Evolutionary conservation across 345 rosid genomes (phyloP).

Genomic region (Laguncularia racemosa): DNA sequence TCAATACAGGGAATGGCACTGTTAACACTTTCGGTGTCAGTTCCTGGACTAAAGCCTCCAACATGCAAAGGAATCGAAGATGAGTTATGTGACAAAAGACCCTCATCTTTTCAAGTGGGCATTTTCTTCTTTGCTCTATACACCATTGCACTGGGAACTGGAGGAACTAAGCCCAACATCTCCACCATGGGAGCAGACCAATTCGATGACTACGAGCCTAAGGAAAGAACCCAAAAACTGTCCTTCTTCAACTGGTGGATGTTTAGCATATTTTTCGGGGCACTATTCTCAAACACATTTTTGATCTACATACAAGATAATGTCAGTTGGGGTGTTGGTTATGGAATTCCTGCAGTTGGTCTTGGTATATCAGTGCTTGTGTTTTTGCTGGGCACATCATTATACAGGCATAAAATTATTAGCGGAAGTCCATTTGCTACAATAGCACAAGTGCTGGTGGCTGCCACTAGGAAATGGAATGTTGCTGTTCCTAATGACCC

Average conservation of each 20-base stretch:
- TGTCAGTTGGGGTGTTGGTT: slow-evolving; percentile 40
- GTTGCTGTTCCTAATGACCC: slow-evolving; percentile 31
- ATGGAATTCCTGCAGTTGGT: slow-evolving; percentile 42
- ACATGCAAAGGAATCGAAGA: slow-evolving; percentile 30
- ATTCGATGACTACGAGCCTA: slow-evolving; percentile 53
- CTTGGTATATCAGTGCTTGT: slow-evolving; percentile 28
- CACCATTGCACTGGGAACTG: slow-evolving; percentile 36
- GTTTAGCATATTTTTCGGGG: slow-evolving; percentile 54
- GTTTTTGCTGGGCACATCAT: slow-evolving; percentile 38
- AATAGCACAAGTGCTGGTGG: slow-evolving; percentile 41
- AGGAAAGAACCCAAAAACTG: slow-evolving; percentile 46
- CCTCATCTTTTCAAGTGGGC: slow-evolving; percentile 26
- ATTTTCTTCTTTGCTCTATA: slow-evolving; percentile 43
- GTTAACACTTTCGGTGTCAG: slow-evolving; percentile 40
- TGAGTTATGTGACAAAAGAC: slow-evolving; percentile 17
- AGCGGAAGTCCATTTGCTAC: slow-evolving; percentile 41
- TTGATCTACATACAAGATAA: slow-evolving; percentile 47
- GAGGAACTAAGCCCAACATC: slow-evolving; percentile 63
- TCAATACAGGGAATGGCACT: slow-evolving; percentile 43
- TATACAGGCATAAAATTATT: slow-evolving; percentile 46
- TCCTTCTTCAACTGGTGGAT: slow-evolving; percentile 77
- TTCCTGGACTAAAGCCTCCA: slow-evolving; percentile 40
- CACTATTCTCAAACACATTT: slow-evolving; percentile 46
- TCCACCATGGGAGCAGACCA: slow-evolving; percentile 72
- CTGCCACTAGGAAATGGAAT: slow-evolving; percentile 39